Conservation (phyloP, 768 basidiomycete species). For the Pholiota molesta region DNA sequence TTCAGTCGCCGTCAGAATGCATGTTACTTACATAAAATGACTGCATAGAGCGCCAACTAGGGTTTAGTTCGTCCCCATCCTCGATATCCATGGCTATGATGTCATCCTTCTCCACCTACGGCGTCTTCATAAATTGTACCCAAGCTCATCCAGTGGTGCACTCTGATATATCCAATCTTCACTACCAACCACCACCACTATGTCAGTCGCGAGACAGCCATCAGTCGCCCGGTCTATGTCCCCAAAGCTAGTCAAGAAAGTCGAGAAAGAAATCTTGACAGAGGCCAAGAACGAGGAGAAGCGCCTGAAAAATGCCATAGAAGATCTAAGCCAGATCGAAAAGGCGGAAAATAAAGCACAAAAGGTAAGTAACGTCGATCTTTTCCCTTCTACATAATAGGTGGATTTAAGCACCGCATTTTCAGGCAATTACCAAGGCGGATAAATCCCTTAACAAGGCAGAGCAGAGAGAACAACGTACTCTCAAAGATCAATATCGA, state of each 20-base stretch:
- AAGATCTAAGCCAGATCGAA: slow-evolving; percentile 55
- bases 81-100: no score
- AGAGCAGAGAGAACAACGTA: slow-evolving; percentile 52
- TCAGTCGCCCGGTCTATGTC: slow-evolving; percentile 23
- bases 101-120: no score
- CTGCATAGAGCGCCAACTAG: no score
- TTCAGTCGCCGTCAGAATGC: no score
- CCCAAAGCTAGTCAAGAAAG: slow-evolving; percentile 32
- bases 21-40: no score
- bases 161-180: neutral
- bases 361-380: slow-evolving; percentile 40
- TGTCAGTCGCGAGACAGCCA: neutral
- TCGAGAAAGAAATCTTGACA: slow-evolving; percentile 47
- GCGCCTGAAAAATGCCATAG: slow-evolving; percentile 52
- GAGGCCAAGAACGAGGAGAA: slow-evolving; percentile 58
- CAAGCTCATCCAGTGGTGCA: neutral
- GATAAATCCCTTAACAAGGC: slow-evolving; percentile 39
- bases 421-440: slow-evolving; percentile 19
- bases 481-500: slow-evolving; percentile 52
- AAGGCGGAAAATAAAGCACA: slow-evolving; percentile 54
- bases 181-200: neutral
- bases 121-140: neutral
- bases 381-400: neutral
- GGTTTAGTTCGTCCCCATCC: no score
- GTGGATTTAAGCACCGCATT: neutral